phyloP scores from a whole-genome alignment of 2,329 filamentous ascomycete species.

The Fusarium vanettenii region DNA sequence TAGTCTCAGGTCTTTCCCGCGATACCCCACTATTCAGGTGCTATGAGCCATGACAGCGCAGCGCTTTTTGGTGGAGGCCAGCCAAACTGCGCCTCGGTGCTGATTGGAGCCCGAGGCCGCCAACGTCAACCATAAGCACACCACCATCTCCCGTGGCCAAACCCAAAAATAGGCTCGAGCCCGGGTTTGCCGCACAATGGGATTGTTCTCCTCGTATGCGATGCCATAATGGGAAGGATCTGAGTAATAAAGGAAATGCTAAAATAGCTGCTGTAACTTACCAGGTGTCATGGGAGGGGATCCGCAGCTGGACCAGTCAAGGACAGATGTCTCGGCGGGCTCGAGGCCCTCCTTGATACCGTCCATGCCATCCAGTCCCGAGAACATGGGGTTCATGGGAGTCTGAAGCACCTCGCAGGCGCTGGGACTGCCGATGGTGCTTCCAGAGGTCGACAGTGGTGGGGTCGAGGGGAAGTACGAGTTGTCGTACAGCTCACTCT shows the following conservation, averaged over 20 bases:
- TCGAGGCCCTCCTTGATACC: conserved; percentile 78
- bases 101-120: conserved; percentile 32
- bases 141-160: conserved; percentile 18
- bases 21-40: conserved; percentile 39
- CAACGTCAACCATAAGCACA: conserved; percentile 26
- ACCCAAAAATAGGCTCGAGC: conserved; percentile 37
- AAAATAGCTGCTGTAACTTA: conserved; percentile 63
- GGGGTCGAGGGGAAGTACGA: conserved; percentile 87
- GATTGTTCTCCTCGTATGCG: conserved; percentile 14
- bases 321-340: conserved; percentile 77
- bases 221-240: conserved; percentile 9
- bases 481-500: conserved; percentile 78
- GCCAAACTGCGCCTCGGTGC: conserved; percentile 22
- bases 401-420: conserved; percentile 82
- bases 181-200: conserved; percentile 22
- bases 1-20: conserved; percentile 46
- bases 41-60: conserved; percentile 35
- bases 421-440: conserved; percentile 87
- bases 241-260: background rate
- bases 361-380: conserved; percentile 73
- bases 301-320: conserved; percentile 80
- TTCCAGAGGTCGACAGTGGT: conserved; percentile 85
- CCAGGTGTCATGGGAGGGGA: conserved; percentile 92
- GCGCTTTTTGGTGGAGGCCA: background rate
- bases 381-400: conserved; percentile 84